Percentiles rank a stretch among this genome's conserved stretches.
Conservation (phyloP, 768 basidiomycete species). For the Suillus weaverae region DNA sequence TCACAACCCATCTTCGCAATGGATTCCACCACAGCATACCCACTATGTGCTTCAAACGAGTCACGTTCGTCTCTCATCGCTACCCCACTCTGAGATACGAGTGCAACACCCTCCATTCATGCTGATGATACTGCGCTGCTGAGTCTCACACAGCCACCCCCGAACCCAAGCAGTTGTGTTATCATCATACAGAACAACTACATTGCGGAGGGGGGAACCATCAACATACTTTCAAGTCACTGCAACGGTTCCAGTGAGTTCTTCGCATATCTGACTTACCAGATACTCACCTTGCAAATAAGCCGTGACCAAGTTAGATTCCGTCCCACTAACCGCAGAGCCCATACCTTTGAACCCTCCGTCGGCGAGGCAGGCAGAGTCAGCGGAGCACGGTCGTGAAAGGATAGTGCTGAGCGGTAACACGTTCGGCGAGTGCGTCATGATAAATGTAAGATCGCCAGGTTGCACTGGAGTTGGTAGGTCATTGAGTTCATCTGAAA, state of each 20-base stretch:
- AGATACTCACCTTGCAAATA: not conserved
- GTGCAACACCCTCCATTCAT: no score
- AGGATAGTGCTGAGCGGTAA: not conserved
- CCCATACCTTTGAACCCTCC: not conserved
- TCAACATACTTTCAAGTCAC: not conserved
- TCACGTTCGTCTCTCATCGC: not conserved
- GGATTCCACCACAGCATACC: not conserved
- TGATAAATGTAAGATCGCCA: not conserved
- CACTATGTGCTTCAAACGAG: not conserved
- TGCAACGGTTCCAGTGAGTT: not conserved
- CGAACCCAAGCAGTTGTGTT: not conserved
- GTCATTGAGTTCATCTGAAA: not conserved
- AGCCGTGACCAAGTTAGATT: not conserved
- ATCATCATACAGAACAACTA: not conserved
- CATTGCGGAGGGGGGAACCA: conserved; percentile 1
- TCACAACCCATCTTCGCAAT: not conserved
- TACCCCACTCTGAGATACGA: not conserved
- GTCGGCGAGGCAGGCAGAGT: not conserved
- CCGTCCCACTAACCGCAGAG: not conserved
- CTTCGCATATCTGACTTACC: not conserved
- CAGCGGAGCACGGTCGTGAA: not conserved
- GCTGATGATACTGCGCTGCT: not conserved
- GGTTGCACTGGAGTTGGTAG: not conserved
- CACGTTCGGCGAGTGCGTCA: not conserved
- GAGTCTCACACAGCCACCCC: not conserved